Base-by-base conservation (phyloP, 2,329 filamentous ascomycete species). In the Xylaria sp. region DNA sequence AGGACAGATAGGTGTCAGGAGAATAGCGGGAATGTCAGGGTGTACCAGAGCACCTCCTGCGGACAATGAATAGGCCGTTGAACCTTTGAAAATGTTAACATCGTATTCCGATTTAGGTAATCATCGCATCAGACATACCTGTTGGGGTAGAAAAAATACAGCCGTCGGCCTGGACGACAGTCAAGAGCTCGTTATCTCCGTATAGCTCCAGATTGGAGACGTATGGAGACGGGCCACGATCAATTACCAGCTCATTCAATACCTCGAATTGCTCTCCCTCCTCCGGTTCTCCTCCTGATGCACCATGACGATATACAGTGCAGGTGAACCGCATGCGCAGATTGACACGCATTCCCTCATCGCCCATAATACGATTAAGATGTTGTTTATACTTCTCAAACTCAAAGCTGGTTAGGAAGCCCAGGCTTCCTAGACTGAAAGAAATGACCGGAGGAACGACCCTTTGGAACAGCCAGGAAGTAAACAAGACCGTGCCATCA, bases 311-410 rank as follows among this genome's bases (percentile, higher is more conserved):
- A 80, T 94, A 97, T 8, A 99, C 94, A 0, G 95, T 98, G 80
- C 94, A 98, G 15, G 95, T 99, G 77, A 99, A 99, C 65, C 95
- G 91, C 95, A 99, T 99, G 69, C 95, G 92, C 70, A 99, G 83
- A 74, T 97, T 98, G 64, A 98, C 94, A 57, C 94, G 90, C 94
- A 99, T 98, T 59, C 95, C 95, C 1, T 91, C 87, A 60, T 96
- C 92, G 64, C 93, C 93, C 93, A 99, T 96, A 69, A 98, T 87
- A 57, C 88, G 89, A 77, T 92, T 90, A 35, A 99, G 85, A 72
- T 96, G 92, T 62, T 91, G 84, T 78, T 92, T 93, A 82, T 97
- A 97, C 70, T 89, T 86, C 65, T 92, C 87, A 74, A 95, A 99
- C 74, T 94, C 88, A 72, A 95, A 96, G 61, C 88, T 93, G 2